Evolutionary conservation across 257 asterid genomes (phyloP), one percentile per base, ranked within the genome.

Genomic region (Sherardia arvensis): DNA sequence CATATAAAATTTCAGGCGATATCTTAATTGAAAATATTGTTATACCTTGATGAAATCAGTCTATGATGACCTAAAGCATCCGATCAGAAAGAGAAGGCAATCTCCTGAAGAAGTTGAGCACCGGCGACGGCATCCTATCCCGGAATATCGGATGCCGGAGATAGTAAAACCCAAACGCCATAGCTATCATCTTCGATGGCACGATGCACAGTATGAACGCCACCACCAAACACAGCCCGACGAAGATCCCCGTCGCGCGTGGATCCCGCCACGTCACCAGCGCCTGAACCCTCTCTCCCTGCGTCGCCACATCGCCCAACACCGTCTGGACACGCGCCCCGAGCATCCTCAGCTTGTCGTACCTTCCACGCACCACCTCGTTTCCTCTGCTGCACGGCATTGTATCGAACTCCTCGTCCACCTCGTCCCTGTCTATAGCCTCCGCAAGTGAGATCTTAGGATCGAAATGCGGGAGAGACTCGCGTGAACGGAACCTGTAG

Each of bases 221-320:
- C 74, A 85, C 86, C 4, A 82, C 33, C 0, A 86, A 71, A 51
- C 98, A 86, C 11, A 91, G 57, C 14, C 86, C 96, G 0, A 86
- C 85, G 36, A 91, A 88, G 4, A 91, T 88, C 73, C 91, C 95
- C 18, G 98, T 91, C 29, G 98, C 98, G 10, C 95, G 94, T 1
- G 98, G 96, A 72, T 91, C 98, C 9, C 83, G 67, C 98, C 98
- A 91, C 22, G 84, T 79, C 78, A 91, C 94, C 68, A 91, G 72
- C 12, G 98, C 95, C 26, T 87, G 96, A 65, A 79, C 70, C 0
- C 98, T 77, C 62, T 91, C 98, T 1, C 95, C 95, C 55, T 91
- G 98, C 8, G 92, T 83, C 23, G 98, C 98, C 0, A 91, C 17
- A 28, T 88, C 95, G 0, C 98, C 98, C 72, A 91, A 55, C 22